Conservation (phyloP, 2,329 filamentous ascomycete genomes). For the Pleoardoris graminearum region DNA sequence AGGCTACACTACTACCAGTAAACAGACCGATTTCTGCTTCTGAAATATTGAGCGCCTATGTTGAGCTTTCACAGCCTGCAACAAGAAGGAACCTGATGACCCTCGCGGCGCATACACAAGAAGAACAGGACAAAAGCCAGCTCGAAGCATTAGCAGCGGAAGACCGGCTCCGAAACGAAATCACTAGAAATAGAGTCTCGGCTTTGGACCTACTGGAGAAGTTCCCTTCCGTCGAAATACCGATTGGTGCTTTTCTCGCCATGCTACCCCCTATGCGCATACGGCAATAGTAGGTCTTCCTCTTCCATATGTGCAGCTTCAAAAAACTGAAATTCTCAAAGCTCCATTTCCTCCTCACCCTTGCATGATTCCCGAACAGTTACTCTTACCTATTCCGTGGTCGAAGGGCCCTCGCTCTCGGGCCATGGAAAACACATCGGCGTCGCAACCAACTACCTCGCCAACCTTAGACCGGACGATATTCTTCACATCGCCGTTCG, state of each 20-base stretch:
- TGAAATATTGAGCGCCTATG: conserved; percentile 69
- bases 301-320: no score
- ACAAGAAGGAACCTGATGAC: conserved; percentile 64
- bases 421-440: conserved; percentile 50
- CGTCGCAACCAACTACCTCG: conserved; percentile 50
- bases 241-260: conserved; percentile 69
- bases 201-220: conserved; percentile 71
- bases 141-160: conserved; percentile 54
- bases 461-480: conserved; percentile 46
- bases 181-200: conserved; percentile 61
- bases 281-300: no score
- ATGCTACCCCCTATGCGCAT: conserved; percentile 78
- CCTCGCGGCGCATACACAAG: conserved; percentile 54
- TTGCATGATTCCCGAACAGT: conserved; percentile 60
- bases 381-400: conserved; percentile 70
- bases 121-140: conserved; percentile 54
- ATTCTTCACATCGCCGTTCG: conserved; percentile 49
- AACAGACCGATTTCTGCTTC: conserved; percentile 63
- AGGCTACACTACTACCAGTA: conserved; percentile 69
- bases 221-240: conserved; percentile 60
- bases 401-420: conserved; percentile 58
- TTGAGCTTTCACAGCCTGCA: conserved; percentile 73
- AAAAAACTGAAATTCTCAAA: no score
- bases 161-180: conserved; percentile 43
- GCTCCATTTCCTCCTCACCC: conserved; percentile 76